Evolutionary conservation across 2,329 filamentous ascomycete genomes (phyloP).

Genomic region (Xylariaceae sp.): DNA sequence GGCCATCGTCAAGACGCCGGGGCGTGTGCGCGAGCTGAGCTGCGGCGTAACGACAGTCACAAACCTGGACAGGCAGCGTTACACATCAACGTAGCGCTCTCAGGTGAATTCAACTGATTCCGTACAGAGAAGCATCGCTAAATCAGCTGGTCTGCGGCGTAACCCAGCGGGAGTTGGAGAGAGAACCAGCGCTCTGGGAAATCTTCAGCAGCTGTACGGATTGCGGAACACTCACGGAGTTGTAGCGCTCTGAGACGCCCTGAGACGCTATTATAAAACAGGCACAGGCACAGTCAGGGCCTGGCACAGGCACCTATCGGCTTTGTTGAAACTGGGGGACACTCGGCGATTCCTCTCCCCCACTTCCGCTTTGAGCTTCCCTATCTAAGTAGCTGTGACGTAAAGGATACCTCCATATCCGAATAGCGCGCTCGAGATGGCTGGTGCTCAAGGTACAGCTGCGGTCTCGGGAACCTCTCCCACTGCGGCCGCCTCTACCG

Average conservation of each 20-base stretch:
- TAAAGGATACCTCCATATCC: background rate
- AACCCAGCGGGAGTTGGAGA: slow-evolving; percentile 5
- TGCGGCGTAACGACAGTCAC: slow-evolving; percentile 10
- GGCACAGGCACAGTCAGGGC: too few species aligned
- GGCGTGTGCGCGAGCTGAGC: slow-evolving; percentile 10
- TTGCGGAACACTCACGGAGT: background rate
- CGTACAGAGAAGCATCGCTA: background rate
- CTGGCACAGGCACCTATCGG: background rate
- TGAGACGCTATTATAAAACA: too few species aligned
- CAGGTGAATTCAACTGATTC: background rate
- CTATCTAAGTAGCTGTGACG: background rate
- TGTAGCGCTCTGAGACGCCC: too few species aligned
- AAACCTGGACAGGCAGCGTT: background rate
- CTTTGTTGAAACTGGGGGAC: background rate
- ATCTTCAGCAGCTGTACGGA: background rate
- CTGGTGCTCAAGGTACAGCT: slow-evolving; percentile 7
- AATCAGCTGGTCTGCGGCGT: slow-evolving; percentile 9
- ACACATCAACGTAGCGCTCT: background rate
- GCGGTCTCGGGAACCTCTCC: slow-evolving; percentile 26
- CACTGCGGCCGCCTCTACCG: slow-evolving; percentile 10
- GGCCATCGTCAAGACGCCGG: slow-evolving; percentile 8
- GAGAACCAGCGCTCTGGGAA: background rate
- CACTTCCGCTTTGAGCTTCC: background rate
- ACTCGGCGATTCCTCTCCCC: background rate
- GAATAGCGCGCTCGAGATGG: background rate